Evolutionary conservation across 768 basidiomycete genomes (phyloP).

Genomic region (Rhodosporidiobolus sp.): DNA sequence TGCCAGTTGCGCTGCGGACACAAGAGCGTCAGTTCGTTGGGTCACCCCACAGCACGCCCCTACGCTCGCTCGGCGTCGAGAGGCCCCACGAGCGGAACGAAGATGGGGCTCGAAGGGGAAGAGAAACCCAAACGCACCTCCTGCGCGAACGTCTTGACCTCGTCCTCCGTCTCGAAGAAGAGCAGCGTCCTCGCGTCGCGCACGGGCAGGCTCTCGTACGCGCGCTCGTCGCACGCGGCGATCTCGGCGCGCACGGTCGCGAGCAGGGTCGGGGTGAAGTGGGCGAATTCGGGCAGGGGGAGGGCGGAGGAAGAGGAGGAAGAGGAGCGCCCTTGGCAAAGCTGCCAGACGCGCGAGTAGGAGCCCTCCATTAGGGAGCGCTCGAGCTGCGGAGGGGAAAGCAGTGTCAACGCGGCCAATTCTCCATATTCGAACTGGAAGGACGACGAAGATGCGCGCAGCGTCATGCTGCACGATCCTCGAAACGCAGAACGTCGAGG

Average conservation of each 20-base stretch:
- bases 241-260: conserved; percentile 95
- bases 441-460: too few species aligned
- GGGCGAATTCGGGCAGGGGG: conserved; percentile 71
- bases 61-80: neutral
- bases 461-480: too few species aligned
- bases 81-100: neutral
- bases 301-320: conserved; percentile 3
- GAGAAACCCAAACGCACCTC: conserved; percentile 54
- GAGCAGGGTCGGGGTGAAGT: conserved; percentile 89
- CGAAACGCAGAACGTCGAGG: too few species aligned
- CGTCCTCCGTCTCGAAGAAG: conserved; percentile 80
- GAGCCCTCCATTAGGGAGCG: conserved; percentile 98
- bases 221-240: conserved; percentile 89
- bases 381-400: conserved; percentile 77
- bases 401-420: conserved; percentile 50
- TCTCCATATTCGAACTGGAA: too few species aligned
- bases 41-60: neutral
- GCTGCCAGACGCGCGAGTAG: conserved; percentile 97
- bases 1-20: conserved; percentile 46
- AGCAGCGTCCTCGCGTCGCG: conserved; percentile 85
- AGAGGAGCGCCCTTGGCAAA: conserved; percentile 59
- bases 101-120: neutral
- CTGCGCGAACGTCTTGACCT: conserved; percentile 76
- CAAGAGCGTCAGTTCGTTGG: neutral
- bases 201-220: conserved; percentile 84